Conservation (phyloP, 805 yeast species). For the Wickerhamomyces mucosus region DNA sequence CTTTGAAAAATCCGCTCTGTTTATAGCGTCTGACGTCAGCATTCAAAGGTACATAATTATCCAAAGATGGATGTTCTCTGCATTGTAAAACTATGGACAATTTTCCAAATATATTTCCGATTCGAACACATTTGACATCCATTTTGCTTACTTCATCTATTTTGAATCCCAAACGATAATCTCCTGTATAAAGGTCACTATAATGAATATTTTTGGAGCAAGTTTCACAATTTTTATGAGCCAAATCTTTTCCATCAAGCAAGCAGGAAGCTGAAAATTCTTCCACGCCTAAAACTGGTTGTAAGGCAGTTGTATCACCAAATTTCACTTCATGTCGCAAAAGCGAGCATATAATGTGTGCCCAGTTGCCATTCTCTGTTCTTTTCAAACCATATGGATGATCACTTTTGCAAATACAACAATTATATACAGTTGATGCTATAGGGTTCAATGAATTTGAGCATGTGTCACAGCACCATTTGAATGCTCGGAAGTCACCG, state of each 20-base stretch:
- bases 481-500: constrained; percentile 20
- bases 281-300: constrained; percentile 36
- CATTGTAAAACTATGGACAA: constrained; percentile 37
- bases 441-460: constrained; percentile 58
- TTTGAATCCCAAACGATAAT: constrained; percentile 45
- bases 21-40: constrained; percentile 12
- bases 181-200: constrained; percentile 33
- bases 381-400: constrained; percentile 40
- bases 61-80: constrained; percentile 23
- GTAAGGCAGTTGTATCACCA: constrained; percentile 31
- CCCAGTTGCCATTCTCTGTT: constrained; percentile 65
- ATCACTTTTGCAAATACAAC: constrained; percentile 44
- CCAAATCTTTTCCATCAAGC: constrained; percentile 30
- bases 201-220: constrained; percentile 37
- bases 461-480: constrained; percentile 80
- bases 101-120: constrained; percentile 25
- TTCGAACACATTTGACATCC: constrained; percentile 16
- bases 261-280: constrained; percentile 18
- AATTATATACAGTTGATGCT: constrained; percentile 45
- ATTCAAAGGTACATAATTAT: constrained; percentile 18
- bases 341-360: constrained; percentile 64
- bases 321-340: constrained; percentile 38
- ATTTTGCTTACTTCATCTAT: constrained; percentile 7
- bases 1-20: constrained; percentile 6
- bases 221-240: constrained; percentile 44